Base-by-base conservation (phyloP, 2,329 filamentous ascomycete species). In the Rhinocladiella similis region DNA sequence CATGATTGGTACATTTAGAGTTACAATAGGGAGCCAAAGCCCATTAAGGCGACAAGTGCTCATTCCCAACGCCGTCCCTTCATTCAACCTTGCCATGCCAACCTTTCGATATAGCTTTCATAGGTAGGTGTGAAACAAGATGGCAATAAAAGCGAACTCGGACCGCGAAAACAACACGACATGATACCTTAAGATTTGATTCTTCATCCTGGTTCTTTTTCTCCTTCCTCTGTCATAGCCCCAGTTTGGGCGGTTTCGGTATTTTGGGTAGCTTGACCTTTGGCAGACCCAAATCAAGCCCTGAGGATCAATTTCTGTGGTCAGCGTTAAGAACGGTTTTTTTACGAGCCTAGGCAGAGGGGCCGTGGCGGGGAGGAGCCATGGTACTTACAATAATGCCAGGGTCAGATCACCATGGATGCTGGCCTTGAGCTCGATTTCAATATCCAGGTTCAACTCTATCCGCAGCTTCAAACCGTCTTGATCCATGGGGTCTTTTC, bases 401-500 rank as follows among this genome's bases (percentile, higher is more conserved):
- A 94, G 73, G 33, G 89, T 91, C 62, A 95, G 75, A 75, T 95
- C 91, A 68, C 91, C 91, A 66, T 91, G 86, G 63, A 94, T 91
- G 72, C 87, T 87, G 18, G 90, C 90, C 79, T 94, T 94, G 59
- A 94, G 80, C 66, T 91, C 87, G 60, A 94, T 89, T 72, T 94
- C 90, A 48, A 94, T 81, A 64, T 94, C 90, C 55, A 94, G 77
- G 72, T 92, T 91, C 53, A 91, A 76, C 69, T 92, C 90, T 19
- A 94, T 75, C 36, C 86, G 82, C 68, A 92, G 73, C 70, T 86
- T 86, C 68, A 91, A 72, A 38, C 76, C 67, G 49, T 73, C 68
- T 67, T 79, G 77, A 65, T 73, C 70, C 65, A 66, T 70, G 64
- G 66, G 66, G 53, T 65, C 70, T 53, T 63, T 70, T 3, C 70